Evolutionary conservation across 2,329 filamentous ascomycete species (phyloP).

Genomic region (Fusarium chlamydosporum): DNA sequence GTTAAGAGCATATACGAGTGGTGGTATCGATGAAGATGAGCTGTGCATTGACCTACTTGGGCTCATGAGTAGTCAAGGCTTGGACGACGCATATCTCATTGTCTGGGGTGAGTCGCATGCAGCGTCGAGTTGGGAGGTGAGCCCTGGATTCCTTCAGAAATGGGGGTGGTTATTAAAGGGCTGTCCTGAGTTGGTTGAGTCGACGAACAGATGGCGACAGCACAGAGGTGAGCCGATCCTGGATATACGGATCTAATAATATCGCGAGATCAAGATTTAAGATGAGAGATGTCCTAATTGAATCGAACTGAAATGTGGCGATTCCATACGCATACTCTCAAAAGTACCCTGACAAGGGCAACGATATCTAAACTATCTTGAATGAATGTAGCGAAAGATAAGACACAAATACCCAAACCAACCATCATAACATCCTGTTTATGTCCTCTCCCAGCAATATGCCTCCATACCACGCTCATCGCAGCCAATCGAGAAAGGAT

Average conservation of each 20-base stretch:
- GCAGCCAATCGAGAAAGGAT: constrained; percentile 1
- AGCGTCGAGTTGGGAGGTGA: constrained; percentile 63
- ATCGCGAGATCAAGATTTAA: background rate
- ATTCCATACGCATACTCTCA: background rate
- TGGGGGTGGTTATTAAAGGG: constrained; percentile 59
- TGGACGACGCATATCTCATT: constrained; percentile 53
- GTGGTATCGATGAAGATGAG: constrained; percentile 41
- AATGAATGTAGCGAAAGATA: constrained; percentile 21
- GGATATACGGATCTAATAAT: constrained; percentile 23
- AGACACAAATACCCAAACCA: background rate
- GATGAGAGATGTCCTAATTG: background rate
- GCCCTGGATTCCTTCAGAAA: constrained; percentile 60
- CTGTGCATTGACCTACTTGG: constrained; percentile 43
- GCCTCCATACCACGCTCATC: background rate
- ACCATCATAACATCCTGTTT: background rate
- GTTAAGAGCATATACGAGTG: constrained; percentile 24
- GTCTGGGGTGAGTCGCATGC: constrained; percentile 66
- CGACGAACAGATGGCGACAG: constrained; percentile 57
- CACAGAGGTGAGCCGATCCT: constrained; percentile 40
- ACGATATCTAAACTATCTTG: background rate
- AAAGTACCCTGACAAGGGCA: constrained; percentile 1
- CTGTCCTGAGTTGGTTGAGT: constrained; percentile 56
- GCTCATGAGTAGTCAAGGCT: background rate
- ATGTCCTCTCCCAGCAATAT: background rate
- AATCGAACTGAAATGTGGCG: background rate